Percentiles rank a stretch among this genome's conserved stretches.
Evolutionary conservation across 192 early-diverging fungal species (phyloP).

Genomic region (Gamsiella multidivaricata): DNA sequence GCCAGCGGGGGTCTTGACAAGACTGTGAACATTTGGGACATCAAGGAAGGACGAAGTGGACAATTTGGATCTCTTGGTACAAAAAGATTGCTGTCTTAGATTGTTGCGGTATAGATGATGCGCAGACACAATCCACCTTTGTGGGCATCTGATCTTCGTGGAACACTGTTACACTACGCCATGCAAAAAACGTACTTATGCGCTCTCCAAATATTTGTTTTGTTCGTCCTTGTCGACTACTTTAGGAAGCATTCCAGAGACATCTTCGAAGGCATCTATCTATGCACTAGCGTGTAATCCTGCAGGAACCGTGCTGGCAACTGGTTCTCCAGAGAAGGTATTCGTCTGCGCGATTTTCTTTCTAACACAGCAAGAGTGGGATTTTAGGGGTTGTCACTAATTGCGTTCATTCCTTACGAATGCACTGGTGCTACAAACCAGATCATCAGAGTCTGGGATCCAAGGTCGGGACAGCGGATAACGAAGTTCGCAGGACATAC

Average conservation of each 20-base stretch:
- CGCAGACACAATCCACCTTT: no score
- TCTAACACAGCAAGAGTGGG: no score
- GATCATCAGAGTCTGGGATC: slow-evolving; percentile 92
- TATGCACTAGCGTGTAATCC: slow-evolving; percentile 89
- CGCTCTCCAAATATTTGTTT: no score
- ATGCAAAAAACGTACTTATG: not conserved
- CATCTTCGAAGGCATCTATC: slow-evolving; percentile 75
- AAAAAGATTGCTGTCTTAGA: not conserved
- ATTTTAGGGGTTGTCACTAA: no score
- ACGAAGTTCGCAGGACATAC: slow-evolving; percentile 91
- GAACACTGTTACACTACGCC: not conserved
- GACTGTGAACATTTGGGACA: slow-evolving; percentile 91
- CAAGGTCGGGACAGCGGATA: slow-evolving; percentile 75
- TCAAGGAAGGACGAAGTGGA: slow-evolving; percentile 66
- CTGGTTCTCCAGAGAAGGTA: slow-evolving; percentile 93
- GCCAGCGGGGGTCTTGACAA: slow-evolving; percentile 93
- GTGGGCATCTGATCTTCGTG: no score
- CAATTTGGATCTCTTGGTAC: slow-evolving; percentile 58
- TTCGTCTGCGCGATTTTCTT: not conserved
- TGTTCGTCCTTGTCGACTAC: not conserved
- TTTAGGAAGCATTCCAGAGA: slow-evolving; percentile 60
- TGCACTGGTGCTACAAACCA: slow-evolving; percentile 29
- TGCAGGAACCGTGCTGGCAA: slow-evolving; percentile 81
- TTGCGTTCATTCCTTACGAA: no score
- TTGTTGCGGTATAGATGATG: not conserved